Evolutionary conservation across 345 rosid species (phyloP).

Genomic region (Eucalyptus dawsonii): DNA sequence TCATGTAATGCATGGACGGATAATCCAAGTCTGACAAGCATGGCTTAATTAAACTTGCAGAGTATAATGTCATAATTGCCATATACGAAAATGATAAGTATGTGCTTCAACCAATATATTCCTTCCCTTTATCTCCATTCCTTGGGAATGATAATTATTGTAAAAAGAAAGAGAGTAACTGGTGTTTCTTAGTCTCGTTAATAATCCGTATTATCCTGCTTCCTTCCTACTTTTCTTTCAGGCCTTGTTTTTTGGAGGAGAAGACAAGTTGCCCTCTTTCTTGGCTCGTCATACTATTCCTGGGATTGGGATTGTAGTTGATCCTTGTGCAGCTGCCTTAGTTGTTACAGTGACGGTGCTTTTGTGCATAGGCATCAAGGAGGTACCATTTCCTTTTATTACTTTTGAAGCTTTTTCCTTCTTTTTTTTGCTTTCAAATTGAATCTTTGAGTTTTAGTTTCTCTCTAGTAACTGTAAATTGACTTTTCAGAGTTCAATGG

Average conservation of each 20-base stretch:
- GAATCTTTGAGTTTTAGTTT: neutral
- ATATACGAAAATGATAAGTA: neutral
- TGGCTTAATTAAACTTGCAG: neutral
- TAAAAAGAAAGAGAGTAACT: neutral
- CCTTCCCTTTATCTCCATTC: neutral
- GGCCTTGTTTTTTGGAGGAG: constrained; percentile 93
- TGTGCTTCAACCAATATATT: neutral
- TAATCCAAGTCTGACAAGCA: neutral
- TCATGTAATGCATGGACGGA: neutral
- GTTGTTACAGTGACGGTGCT: constrained; percentile 77
- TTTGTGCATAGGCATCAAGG: constrained; percentile 91
- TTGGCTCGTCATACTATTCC: constrained; percentile 80
- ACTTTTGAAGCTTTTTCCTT: neutral
- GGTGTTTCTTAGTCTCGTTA: neutral
- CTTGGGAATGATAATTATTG: neutral
- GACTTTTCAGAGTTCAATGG: constrained; percentile 68
- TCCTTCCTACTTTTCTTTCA: constrained; percentile 1
- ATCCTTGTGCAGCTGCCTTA: constrained; percentile 86
- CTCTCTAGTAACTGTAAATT: neutral
- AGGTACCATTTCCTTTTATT: constrained; percentile 25
- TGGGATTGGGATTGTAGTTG: constrained; percentile 69
- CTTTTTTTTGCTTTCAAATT: neutral
- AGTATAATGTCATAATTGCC: neutral
- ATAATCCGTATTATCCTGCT: neutral
- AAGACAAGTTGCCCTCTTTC: constrained; percentile 51